A percentile compares a stretch with the other conserved stretches of the same genome.
These are phyloP conservation scores for Pleurotus tuoliensis DNA, from an alignment of 768 basidiomycete species.

Conservation along the genomic window DNA sequence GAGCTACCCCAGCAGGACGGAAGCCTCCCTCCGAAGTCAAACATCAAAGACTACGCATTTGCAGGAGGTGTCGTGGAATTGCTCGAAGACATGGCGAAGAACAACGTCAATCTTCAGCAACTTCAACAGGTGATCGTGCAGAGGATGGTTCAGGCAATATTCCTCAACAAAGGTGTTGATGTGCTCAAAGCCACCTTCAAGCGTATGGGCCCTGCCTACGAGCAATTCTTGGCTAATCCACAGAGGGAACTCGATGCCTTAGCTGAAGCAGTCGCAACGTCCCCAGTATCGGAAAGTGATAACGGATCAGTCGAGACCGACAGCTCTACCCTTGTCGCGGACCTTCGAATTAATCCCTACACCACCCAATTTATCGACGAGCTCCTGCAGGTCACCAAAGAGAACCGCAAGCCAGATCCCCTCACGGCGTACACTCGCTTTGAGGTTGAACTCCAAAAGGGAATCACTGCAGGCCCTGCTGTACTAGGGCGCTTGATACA, in stretches of 20 bases:
- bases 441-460: slow-evolving; percentile 35
- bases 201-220: slow-evolving; percentile 29
- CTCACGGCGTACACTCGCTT: slow-evolving; percentile 49
- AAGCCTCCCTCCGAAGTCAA: not conserved
- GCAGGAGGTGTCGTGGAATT: slow-evolving; percentile 35
- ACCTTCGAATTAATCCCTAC: slow-evolving; percentile 7
- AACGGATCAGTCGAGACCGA: not conserved
- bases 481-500: slow-evolving; percentile 64
- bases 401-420: slow-evolving; percentile 20
- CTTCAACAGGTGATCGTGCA: slow-evolving; percentile 22
- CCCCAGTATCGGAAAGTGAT: not conserved
- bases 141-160: slow-evolving; percentile 22
- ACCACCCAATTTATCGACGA: slow-evolving; percentile 12
- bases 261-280: not conserved
- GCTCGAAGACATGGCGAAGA: slow-evolving; percentile 34
- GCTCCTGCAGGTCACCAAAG: slow-evolving; percentile 4
- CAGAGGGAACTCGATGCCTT: not conserved
- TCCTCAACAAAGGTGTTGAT: slow-evolving; percentile 18
- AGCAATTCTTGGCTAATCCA: slow-evolving; percentile 18
- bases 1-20: slow-evolving; percentile 8
- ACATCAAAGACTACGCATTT: slow-evolving; percentile 27
- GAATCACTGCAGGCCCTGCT: slow-evolving; percentile 46
- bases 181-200: slow-evolving; percentile 22
- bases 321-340: not conserved
- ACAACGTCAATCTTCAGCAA: slow-evolving; percentile 24